phyloP scores from a whole-genome alignment of 805 yeast species.

The Candida coleopterorum region DNA sequence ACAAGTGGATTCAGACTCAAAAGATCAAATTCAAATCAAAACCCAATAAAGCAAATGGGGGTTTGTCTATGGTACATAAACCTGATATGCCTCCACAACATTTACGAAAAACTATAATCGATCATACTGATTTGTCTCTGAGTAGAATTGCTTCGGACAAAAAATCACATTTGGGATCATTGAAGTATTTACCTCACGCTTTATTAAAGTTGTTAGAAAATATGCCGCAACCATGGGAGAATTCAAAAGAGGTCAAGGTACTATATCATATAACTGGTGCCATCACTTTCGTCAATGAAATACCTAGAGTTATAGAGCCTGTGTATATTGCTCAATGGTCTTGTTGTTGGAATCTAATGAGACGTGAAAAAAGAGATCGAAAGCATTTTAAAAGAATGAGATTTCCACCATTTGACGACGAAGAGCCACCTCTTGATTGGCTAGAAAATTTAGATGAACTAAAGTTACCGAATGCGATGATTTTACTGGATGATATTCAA shows the following conservation, averaged over 20 bases:
- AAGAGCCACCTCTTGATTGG: conserved; percentile 88
- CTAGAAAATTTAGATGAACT: conserved; percentile 70
- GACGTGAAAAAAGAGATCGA: conserved; percentile 89
- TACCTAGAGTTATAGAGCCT: conserved; percentile 88
- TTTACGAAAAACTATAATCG: conserved; percentile 73
- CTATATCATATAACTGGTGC: conserved; percentile 91
- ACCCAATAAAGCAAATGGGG: conserved; percentile 23
- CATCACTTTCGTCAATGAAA: conserved; percentile 88
- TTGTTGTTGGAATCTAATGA: conserved; percentile 86
- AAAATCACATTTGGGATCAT: conserved; percentile 81
- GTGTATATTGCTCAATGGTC: conserved; percentile 96
- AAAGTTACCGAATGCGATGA: conserved; percentile 69
- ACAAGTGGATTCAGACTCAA: conserved; percentile 61
- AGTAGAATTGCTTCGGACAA: conserved; percentile 78
- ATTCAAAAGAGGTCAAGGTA: conserved; percentile 76
- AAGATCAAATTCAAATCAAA: conserved; percentile 47
- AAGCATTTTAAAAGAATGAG: conserved; percentile 85
- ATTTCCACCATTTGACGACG: conserved; percentile 96
- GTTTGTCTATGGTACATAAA: conserved; percentile 55
- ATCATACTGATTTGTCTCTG: conserved; percentile 82
- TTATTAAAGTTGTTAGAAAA: conserved; percentile 82
- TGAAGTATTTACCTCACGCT: conserved; percentile 96
- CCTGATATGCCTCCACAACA: conserved; percentile 93
- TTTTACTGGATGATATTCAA: conserved; percentile 61
- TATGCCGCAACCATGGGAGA: conserved; percentile 99